Base-by-base conservation (phyloP, 306 rosid species). In the Fagus sylvatica region DNA sequence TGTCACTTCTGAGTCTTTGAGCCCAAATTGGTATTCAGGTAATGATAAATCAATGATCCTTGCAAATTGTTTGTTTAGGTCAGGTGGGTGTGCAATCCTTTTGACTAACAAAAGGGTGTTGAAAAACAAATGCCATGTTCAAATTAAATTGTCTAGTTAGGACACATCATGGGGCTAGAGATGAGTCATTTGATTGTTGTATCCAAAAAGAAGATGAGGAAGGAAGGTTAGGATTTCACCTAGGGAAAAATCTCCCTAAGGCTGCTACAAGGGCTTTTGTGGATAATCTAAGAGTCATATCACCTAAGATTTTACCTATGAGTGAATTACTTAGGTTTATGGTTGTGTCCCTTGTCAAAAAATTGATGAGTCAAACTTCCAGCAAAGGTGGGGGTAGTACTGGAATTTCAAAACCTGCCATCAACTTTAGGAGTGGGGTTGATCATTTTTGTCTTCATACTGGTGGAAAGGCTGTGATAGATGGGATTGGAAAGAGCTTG, bases 381-480 rank as follows among this genome's bases (percentile, higher is more conserved):
- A 59, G 53, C 75, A 37, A 74, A 22, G 30, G 66, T 8, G 32
- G 62, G 40, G 72, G 37, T n/a, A n/a, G n/a, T n/a, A n/a, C n/a
- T 22, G 76, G 59, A 16, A 71, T n/a, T n/a, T n/a, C 65, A 22
- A 88, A 87, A 68, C 73, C 95, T 2, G 82, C 81, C 1, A 37
- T 91, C 64, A 88, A 92, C 53, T 89, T 92, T 79, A 85, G 73
- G 43, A 82, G 89, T 0, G 97, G 93, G 1, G 96, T 92, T 0
- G 94, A 94, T 37, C 98, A 94, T 77, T 92, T 94, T 46, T 92
- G 97, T 64, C 55, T 94, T 0, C 98, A 94, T 79, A 89, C 98
- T 0, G 97, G 98, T 2, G 98, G 98, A 5, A 94, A 90, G 61
- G 98, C 97, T 0, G 98, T 94, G 76, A 92, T 94, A 1, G 96